Evolutionary conservation across 306 rosid species (phyloP).

Genomic region (Quercus robur): DNA sequence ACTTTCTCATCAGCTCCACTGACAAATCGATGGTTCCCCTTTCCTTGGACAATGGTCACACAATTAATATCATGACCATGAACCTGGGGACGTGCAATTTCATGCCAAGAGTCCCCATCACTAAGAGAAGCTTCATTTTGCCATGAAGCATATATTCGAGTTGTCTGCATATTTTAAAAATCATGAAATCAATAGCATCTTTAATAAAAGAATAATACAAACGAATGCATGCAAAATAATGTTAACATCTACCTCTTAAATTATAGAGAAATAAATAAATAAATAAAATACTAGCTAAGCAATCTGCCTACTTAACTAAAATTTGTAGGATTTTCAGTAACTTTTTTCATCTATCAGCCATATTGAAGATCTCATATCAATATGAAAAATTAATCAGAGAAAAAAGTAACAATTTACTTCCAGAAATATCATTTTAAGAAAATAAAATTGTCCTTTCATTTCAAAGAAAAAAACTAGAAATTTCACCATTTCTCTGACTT

Average conservation of each 20-base stretch:
- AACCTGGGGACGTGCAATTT: conserved; percentile 92
- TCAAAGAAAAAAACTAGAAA: too few species aligned
- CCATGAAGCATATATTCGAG: conserved; percentile 89
- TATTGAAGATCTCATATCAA: too few species aligned
- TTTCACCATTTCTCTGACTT: too few species aligned
- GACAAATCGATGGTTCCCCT: conserved; percentile 88
- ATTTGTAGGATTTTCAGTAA: too few species aligned
- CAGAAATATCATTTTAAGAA: too few species aligned
- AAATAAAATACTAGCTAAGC: too few species aligned
- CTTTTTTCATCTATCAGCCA: too few species aligned
- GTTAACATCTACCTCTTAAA: not conserved
- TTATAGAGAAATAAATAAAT: too few species aligned
- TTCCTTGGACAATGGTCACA: conserved; percentile 59
- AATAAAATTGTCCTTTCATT: too few species aligned
- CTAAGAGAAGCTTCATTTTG: conserved; percentile 42
- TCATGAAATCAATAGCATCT: not conserved
- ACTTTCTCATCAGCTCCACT: conserved; percentile 99
- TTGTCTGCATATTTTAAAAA: conserved; percentile 59
- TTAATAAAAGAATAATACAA: conserved; percentile 16
- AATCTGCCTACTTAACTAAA: too few species aligned
- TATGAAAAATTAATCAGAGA: too few species aligned
- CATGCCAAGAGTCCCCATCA: conserved; percentile 68
- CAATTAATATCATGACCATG: conserved; percentile 98
- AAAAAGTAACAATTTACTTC: too few species aligned
- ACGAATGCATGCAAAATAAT: not conserved